Conservation (phyloP, 2,329 filamentous ascomycete species). For the Fusarium armeniacum region DNA sequence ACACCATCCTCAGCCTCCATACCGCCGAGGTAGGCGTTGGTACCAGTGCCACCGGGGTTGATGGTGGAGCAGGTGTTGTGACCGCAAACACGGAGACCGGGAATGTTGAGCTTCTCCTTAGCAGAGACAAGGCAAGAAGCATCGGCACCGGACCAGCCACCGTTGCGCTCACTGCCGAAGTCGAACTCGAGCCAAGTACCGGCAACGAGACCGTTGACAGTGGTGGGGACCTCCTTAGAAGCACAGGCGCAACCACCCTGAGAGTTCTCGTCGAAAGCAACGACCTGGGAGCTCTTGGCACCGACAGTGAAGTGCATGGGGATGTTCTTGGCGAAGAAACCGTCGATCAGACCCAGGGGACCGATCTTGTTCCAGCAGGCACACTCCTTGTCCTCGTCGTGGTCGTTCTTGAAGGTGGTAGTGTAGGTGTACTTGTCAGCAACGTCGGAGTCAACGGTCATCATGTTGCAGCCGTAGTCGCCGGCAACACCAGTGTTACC, state of each 20-base stretch:
- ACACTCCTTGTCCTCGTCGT: slow-evolving; percentile 56
- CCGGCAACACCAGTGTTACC: slow-evolving; percentile 62
- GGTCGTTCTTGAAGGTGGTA: slow-evolving; percentile 58
- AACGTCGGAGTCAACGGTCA: slow-evolving; percentile 57
- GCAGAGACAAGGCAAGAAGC: slow-evolving; percentile 63
- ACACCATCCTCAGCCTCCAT: slow-evolving; percentile 57
- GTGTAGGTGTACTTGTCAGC: slow-evolving; percentile 61
- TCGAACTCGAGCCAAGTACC: slow-evolving; percentile 67
- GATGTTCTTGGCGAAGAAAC: slow-evolving; percentile 62
- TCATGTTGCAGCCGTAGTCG: slow-evolving; percentile 68
- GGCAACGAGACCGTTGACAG: slow-evolving; percentile 58
- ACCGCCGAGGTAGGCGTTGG: slow-evolving; percentile 57
- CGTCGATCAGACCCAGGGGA: slow-evolving; percentile 59
- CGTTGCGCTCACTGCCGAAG: slow-evolving; percentile 61
- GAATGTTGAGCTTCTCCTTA: slow-evolving; percentile 47
- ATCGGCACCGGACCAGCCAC: slow-evolving; percentile 65
- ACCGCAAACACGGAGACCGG: slow-evolving; percentile 57
- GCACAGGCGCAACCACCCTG: slow-evolving; percentile 65
- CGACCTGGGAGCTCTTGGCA: slow-evolving; percentile 55
- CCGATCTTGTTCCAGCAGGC: slow-evolving; percentile 68
- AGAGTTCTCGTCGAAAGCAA: slow-evolving; percentile 63
- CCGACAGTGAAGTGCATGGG: slow-evolving; percentile 60
- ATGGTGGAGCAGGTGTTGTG: slow-evolving; percentile 60
- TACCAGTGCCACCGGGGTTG: slow-evolving; percentile 54
- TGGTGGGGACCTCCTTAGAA: slow-evolving; percentile 53